phyloP scores from a whole-genome alignment of 495 filamentous ascomycete genomes.

The Penicillium maclennaniae region DNA sequence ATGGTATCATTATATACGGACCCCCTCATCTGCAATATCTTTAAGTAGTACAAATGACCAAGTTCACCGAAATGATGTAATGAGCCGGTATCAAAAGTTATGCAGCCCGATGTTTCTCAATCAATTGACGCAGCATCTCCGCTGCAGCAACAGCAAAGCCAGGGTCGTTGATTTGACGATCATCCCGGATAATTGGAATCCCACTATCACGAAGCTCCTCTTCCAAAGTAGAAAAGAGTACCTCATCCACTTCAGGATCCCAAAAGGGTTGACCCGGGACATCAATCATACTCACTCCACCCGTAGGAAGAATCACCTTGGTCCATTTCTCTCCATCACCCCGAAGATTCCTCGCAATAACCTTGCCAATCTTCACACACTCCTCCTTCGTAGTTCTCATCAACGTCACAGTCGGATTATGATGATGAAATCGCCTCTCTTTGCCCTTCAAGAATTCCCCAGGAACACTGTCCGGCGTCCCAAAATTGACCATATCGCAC shows the following conservation, averaged over 20 bases:
- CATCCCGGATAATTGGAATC: constrained; percentile 34
- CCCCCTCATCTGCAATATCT: too few relatives aligned
- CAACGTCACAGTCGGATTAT: constrained; percentile 63
- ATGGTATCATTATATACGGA: too few relatives aligned
- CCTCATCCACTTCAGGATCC: constrained; percentile 42
- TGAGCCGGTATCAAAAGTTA: too few relatives aligned
- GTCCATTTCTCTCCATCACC: constrained; percentile 24
- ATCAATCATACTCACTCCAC: constrained; percentile 47
- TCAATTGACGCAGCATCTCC: constrained; percentile 19
- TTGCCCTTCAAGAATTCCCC: constrained; percentile 24
- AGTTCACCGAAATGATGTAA: too few relatives aligned
- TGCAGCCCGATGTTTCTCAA: background rate
- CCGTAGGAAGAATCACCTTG: constrained; percentile 54
- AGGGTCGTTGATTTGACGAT: constrained; percentile 44
- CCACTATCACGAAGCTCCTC: constrained; percentile 33
- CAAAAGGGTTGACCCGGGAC: constrained; percentile 36
- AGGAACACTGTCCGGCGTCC: constrained; percentile 51
- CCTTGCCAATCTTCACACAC: constrained; percentile 45
- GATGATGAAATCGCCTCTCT: constrained; percentile 50
- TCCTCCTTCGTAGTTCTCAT: constrained; percentile 57
- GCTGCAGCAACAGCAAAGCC: constrained; percentile 32
- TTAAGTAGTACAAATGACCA: too few relatives aligned
- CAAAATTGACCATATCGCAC: constrained; percentile 68
- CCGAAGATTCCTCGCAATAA: constrained; percentile 51
- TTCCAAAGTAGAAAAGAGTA: constrained; percentile 44